Evolutionary conservation across 2,329 filamentous ascomycete genomes (phyloP).

Genomic region (Xylariaceae sp.): DNA sequence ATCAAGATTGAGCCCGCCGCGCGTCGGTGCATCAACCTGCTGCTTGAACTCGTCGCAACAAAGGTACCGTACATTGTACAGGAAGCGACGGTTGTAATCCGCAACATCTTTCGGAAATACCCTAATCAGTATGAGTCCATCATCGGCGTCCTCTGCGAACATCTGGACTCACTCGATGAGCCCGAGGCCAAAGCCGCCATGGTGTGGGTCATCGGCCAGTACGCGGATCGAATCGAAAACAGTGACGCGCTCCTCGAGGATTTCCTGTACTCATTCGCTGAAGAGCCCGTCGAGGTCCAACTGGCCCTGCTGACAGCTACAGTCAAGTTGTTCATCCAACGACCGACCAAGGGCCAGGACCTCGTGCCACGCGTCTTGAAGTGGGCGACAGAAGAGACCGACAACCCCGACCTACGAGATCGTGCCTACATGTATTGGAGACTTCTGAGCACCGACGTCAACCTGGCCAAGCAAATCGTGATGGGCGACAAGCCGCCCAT

Average conservation of each 20-base stretch:
- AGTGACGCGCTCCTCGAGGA: slow-evolving; percentile 90
- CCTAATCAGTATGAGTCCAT: slow-evolving; percentile 98
- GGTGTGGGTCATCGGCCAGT: slow-evolving; percentile 99
- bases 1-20: slow-evolving; percentile 98
- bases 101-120: slow-evolving; percentile 98
- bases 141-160: slow-evolving; percentile 90
- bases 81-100: slow-evolving; percentile 96
- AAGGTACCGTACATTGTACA: slow-evolving; percentile 99
- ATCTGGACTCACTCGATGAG: slow-evolving; percentile 93
- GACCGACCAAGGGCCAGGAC: slow-evolving; percentile 88
- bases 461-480: slow-evolving; percentile 77
- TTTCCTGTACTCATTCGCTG: slow-evolving; percentile 87
- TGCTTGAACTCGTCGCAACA: slow-evolving; percentile 91
- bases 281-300: slow-evolving; percentile 94
- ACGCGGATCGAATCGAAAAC: slow-evolving; percentile 95
- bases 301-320: slow-evolving; percentile 91
- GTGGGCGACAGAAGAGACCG: slow-evolving; percentile 99
- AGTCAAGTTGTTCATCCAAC: slow-evolving; percentile 95
- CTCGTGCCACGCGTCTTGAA: slow-evolving; percentile 92
- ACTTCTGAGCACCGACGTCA: slow-evolving; percentile 84
- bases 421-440: slow-evolving; percentile 99
- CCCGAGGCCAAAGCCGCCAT: slow-evolving; percentile 97
- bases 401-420: slow-evolving; percentile 93
- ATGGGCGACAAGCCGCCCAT: slow-evolving; percentile 98
- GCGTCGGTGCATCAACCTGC: slow-evolving; percentile 81